Evolutionary conservation across 106 monocot species (phyloP), one percentile per base, ranked within the genome.

Genomic region (Dendrobium nobile): DNA sequence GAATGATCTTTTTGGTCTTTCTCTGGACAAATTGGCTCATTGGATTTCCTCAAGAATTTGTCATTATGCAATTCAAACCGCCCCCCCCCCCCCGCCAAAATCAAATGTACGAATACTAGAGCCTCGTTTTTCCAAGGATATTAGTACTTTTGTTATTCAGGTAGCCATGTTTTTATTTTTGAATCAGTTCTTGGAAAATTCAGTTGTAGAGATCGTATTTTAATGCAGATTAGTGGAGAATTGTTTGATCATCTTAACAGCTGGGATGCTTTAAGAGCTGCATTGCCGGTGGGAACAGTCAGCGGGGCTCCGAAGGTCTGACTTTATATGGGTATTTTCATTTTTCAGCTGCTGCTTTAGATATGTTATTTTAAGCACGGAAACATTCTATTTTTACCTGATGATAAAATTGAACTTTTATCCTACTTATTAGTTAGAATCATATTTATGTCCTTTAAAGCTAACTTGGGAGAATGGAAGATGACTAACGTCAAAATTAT

Each of bases 181-280:
- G 16, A 7, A 11, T 40, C 17, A 72, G 40, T 72, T 40, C 11
- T 72, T 72, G 17, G 16, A 78, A 54, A 70, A 47, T 13, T 47
- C 27, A 6, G 26, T 65, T 65, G n/a, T 65, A 16, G 11, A 0
- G 26, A 17, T 65, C 2, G 2, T 61, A 17, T 75, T 44, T 61
- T 24, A 65, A 65, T 65, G 6, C 76, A 82, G 82, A 74, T 82
- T 77, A 75, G 61, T 42, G 82, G 82, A 65, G 76, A 82, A n/a
- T 77, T 82, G 44, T 61, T 77, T 59, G 76, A 77, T 47, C 75
- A 82, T 65, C 64, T 82, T 33, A 77, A 55, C 47, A 76, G 82
- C 76, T 82, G 82, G 82, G 82, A 82, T 76, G 82, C 82, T 82
- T 55, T 82, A 41, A 74, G 82, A 75, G 82, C 82, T 76, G 82